Evolutionary conservation across 2,329 filamentous ascomycete species (phyloP).

Genomic region (Pestalotiopsis sp.): DNA sequence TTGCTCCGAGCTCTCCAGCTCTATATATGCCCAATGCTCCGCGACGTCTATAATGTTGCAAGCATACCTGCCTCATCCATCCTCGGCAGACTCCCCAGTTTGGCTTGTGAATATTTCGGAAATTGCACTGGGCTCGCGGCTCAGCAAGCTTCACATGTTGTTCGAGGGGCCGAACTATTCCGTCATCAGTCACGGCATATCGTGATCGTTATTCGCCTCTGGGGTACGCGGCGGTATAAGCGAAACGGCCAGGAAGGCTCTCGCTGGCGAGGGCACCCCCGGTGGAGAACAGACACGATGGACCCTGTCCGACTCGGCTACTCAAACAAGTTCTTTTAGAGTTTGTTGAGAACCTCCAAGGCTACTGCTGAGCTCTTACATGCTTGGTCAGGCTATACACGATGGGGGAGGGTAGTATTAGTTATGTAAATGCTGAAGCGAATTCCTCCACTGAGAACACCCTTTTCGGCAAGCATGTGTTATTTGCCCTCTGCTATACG

Average conservation of each 20-base stretch:
- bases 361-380: neutral
- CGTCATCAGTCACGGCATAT: constrained; percentile 9
- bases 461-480: constrained; percentile 1
- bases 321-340: neutral
- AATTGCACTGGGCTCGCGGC: neutral
- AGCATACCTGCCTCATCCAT: constrained; percentile 8
- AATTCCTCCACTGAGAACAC: neutral
- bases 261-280: neutral
- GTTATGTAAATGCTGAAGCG: constrained; percentile 5
- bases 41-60: neutral
- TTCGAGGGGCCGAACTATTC: neutral
- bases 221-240: neutral
- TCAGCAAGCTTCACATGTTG: constrained; percentile 5
- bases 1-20: neutral
- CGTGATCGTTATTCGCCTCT: neutral
- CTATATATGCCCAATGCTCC: neutral
- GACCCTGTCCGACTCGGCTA: neutral
- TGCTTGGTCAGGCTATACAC: neutral
- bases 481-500: neutral
- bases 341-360: neutral
- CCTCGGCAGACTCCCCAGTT: neutral
- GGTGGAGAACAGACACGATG: neutral
- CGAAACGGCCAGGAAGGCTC: neutral
- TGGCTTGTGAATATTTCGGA: constrained; percentile 4
- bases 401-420: neutral